phyloP scores from a whole-genome alignment of 1,284 basidiomycete species.

The Chondrostereum purpureum region DNA sequence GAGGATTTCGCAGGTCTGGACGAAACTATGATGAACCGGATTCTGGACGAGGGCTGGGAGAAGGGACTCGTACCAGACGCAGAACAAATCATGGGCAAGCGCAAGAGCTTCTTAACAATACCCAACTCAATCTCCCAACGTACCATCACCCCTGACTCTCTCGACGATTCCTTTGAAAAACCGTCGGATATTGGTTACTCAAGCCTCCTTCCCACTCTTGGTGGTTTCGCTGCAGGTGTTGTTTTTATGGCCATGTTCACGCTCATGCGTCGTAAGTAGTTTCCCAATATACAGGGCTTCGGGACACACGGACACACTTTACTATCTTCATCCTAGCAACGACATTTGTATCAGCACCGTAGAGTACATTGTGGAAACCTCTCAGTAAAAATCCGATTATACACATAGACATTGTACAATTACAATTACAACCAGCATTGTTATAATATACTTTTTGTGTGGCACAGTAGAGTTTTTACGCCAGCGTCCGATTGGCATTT shows the following conservation, averaged over 20 bases:
- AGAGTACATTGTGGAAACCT: too few relatives aligned
- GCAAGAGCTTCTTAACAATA: too few relatives aligned
- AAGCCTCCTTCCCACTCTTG: slow-evolving; percentile 18
- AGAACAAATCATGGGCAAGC: slow-evolving; percentile 34
- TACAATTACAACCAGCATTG: neutral
- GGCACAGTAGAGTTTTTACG: slow-evolving; percentile 30
- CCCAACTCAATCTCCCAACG: too few relatives aligned
- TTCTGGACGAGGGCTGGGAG: slow-evolving; percentile 71
- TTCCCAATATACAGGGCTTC: too few relatives aligned
- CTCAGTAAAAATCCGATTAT: neutral
- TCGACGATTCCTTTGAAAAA: neutral
- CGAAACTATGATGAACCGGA: slow-evolving; percentile 48
- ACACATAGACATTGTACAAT: neutral
- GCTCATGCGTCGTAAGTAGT: slow-evolving; percentile 10
- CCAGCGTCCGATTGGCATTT: slow-evolving; percentile 69
- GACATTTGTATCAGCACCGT: neutral
- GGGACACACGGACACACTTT: too few relatives aligned
- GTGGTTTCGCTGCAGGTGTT: slow-evolving; percentile 30
- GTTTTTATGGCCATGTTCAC: slow-evolving; percentile 14
- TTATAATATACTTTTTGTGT: neutral
- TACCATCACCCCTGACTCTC: slow-evolving; percentile 1
- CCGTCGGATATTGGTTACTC: neutral
- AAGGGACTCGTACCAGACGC: slow-evolving; percentile 43
- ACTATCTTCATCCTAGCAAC: slow-evolving; percentile 1
- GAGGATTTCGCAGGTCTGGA: slow-evolving; percentile 69